phyloP scores from a whole-genome alignment of 164 flowering plant species.

The Umbellularia californica region DNA sequence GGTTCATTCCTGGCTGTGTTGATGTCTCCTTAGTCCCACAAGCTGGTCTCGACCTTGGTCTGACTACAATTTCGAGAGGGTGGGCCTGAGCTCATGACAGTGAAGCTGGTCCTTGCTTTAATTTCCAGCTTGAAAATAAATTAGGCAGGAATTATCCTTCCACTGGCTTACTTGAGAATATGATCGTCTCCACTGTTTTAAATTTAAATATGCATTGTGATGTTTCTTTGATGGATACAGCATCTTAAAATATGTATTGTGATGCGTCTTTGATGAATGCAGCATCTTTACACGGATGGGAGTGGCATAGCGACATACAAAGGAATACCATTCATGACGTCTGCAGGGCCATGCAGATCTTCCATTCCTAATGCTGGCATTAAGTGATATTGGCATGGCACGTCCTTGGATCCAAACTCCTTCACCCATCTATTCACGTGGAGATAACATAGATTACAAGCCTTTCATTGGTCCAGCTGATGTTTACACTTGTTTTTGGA shows the following conservation, averaged over 20 bases:
- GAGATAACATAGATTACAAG: too few relatives aligned
- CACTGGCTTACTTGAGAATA: background rate
- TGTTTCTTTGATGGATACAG: background rate
- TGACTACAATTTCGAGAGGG: background rate
- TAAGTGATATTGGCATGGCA: constrained; percentile 30
- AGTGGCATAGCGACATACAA: constrained; percentile 85
- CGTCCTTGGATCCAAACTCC: too few relatives aligned
- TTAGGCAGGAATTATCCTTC: background rate
- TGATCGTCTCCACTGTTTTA: background rate
- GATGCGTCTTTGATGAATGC: constrained; percentile 25
- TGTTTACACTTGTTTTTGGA: too few relatives aligned
- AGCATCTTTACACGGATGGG: constrained; percentile 84
- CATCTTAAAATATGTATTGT: background rate
- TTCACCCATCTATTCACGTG: too few relatives aligned
- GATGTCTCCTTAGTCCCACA: background rate
- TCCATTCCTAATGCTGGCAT: constrained; percentile 64
- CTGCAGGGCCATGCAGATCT: constrained; percentile 83
- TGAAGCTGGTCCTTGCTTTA: background rate
- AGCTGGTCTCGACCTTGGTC: background rate
- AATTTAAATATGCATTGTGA: background rate
- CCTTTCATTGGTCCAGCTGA: too few relatives aligned
- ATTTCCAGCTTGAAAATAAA: background rate
- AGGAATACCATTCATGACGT: constrained; percentile 94
- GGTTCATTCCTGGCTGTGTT: background rate
- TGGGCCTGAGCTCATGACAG: background rate